Base-by-base conservation (phyloP, 2,329 filamentous ascomycete species). In the Clonostachys byssicola region DNA sequence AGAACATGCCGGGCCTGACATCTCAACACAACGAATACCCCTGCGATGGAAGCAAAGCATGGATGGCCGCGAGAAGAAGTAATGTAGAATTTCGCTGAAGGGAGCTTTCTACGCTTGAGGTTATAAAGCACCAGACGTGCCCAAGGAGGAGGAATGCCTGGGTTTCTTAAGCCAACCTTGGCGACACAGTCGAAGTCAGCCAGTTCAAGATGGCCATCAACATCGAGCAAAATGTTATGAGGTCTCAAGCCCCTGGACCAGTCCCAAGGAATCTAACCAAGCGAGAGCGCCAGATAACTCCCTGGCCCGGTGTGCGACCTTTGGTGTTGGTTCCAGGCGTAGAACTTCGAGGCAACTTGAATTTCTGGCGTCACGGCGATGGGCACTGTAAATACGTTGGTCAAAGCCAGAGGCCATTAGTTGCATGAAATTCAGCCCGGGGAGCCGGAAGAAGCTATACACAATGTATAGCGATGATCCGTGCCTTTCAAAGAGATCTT, bases 231-330 rank as follows among this genome's bases (percentile, higher is more conserved):
- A 14, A 49, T 14, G 17, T 53, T 53, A 17, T 18, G 43, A 8
- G 49, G 51, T 12, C 47, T 36, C 5, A 53, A 35, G 46, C 13
- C 51, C 46, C 10, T 53, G 47, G n/a, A 46, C 44, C 6, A 50
- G 34, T 34, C 48, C 47, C 23, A 49, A 33, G 5, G 33, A 38
- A 23, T 51, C 49, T 12, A 53, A 45, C 44, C 50, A 54, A n/a
- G 52, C 52, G 36, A 43, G 16, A 4, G 38, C 48, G 16, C 43
- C 43, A 17, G 39, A 20, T 30, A 52, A 10, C 23, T 51, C 46
- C 20, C 40, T 39, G 17, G 48, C 48, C 50, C 48, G 48, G 35
- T 40, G 56, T 42, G 45, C 43, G 8, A 30, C 45, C 40, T 42
- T 43, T 30, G 20, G 39, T 8, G 34, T 35, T 10, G 23, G 17